A percentile compares a stretch with the other conserved stretches of the same genome.
These are phyloP conservation scores for Pleurotus ostreatus DNA, from an alignment of 768 basidiomycete genomes.

Conservation along the genomic window DNA sequence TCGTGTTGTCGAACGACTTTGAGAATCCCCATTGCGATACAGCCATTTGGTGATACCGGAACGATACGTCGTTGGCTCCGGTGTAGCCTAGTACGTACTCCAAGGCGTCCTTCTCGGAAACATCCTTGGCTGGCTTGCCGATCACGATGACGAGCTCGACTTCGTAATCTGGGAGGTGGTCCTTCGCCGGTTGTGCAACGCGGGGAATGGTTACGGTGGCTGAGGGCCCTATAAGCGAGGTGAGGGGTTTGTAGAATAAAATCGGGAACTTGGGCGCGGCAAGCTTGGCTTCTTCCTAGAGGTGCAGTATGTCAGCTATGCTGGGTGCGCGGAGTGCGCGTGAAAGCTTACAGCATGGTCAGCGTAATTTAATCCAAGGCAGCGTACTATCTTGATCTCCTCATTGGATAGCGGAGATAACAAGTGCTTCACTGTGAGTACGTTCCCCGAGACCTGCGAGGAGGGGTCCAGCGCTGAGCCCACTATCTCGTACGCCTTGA, in stretches of 20 bases:
- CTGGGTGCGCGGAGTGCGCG: constrained; percentile 16
- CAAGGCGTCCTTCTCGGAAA: constrained; percentile 74
- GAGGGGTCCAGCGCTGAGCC: constrained; percentile 67
- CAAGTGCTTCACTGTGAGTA: constrained; percentile 69
- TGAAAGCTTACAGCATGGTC: constrained; percentile 60
- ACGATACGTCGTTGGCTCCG: constrained; percentile 80
- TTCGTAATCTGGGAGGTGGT: constrained; percentile 79
- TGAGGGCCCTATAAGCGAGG: constrained; percentile 66
- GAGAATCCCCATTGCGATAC: constrained; percentile 87
- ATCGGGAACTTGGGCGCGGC: constrained; percentile 66
- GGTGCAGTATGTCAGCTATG: constrained; percentile 1
- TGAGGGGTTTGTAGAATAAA: constrained; percentile 76
- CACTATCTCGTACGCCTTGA: constrained; percentile 69
- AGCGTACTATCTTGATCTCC: constrained; percentile 67
- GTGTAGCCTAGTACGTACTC: constrained; percentile 87
- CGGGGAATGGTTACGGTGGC: constrained; percentile 63
- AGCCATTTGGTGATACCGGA: constrained; percentile 77
- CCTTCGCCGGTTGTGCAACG: constrained; percentile 63
- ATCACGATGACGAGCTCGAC: constrained; percentile 81
- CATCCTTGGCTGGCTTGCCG: constrained; percentile 76
- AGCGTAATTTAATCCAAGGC: constrained; percentile 79
- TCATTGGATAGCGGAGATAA: constrained; percentile 65
- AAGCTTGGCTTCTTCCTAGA: constrained; percentile 58
- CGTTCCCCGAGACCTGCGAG: constrained; percentile 56
- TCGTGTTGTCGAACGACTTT: constrained; percentile 75